Evolutionary conservation across 164 flowering plant species (phyloP).

Genomic region (Vitis labrusca): DNA sequence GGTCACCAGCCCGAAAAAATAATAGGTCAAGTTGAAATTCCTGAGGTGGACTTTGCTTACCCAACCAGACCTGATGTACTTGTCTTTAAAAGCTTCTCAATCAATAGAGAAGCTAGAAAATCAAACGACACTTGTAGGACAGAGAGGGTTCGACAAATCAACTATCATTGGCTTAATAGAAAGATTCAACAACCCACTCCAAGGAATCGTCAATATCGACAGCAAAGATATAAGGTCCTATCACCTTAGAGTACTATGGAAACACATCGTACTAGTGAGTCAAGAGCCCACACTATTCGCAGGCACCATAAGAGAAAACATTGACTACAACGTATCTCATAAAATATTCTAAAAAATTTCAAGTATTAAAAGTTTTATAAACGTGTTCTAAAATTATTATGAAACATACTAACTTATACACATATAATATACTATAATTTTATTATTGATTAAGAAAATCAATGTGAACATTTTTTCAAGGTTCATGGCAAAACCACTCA

Average conservation of each 20-base stretch:
- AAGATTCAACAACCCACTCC: conserved; percentile 57
- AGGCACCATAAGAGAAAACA: conserved; percentile 60
- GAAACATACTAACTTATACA: no score
- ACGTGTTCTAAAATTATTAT: no score
- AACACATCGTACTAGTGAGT: conserved; percentile 63
- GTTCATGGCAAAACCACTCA: no score
- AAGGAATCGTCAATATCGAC: conserved; percentile 53
- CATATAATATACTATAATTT: no score
- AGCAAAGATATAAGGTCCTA: conserved; percentile 50
- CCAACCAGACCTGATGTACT: conserved; percentile 51
- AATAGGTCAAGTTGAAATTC: conserved; percentile 46
- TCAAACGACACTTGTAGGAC: conserved; percentile 69
- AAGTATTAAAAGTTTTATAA: no score
- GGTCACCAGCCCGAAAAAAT: conserved; percentile 47
- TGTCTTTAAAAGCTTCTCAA: conserved; percentile 48
- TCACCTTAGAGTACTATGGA: conserved; percentile 48
- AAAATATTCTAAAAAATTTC: no score
- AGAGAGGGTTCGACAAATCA: conserved; percentile 75
- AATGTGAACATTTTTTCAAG: no score
- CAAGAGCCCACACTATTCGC: conserved; percentile 71
- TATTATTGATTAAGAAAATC: no score
- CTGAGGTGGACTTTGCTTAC: conserved; percentile 54
- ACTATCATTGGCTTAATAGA: conserved; percentile 63
- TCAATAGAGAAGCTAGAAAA: conserved; percentile 54
- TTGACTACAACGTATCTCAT: conserved; percentile 43